phyloP scores from a whole-genome alignment of 495 filamentous ascomycete genomes.

The Penicillium maclennaniae region DNA sequence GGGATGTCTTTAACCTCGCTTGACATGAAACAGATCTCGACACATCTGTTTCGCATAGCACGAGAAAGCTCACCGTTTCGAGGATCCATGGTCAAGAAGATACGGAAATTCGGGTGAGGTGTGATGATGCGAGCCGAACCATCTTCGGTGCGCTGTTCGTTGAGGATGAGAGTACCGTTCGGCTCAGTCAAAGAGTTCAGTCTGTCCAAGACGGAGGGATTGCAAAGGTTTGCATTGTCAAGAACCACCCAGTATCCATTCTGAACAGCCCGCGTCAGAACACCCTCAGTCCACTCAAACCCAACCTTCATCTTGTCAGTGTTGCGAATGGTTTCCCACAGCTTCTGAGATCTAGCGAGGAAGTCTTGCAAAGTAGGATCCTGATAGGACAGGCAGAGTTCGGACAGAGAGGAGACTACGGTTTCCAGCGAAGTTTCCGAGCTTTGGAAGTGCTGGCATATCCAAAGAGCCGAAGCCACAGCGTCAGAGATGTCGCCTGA shows the following conservation, averaged over 20 bases:
- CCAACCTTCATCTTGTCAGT: constrained; percentile 61
- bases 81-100: constrained; percentile 94
- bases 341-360: constrained; percentile 28
- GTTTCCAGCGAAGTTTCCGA: constrained; percentile 32
- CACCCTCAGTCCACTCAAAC: constrained; percentile 95
- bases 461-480: constrained; percentile 27
- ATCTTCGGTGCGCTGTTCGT: constrained; percentile 80
- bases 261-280: constrained; percentile 81
- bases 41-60: constrained; percentile 92
- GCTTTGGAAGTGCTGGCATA: constrained; percentile 33
- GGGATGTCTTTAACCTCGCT: constrained; percentile 22
- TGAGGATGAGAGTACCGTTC: constrained; percentile 80
- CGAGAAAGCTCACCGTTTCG: constrained; percentile 89
- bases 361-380: constrained; percentile 32
- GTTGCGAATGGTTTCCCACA: constrained; percentile 41
- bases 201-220: constrained; percentile 87
- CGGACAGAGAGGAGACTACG: constrained; percentile 32
- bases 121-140: constrained; percentile 75
- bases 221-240: constrained; percentile 96
- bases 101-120: constrained; percentile 82
- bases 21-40: constrained; percentile 75
- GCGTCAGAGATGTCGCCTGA: constrained; percentile 34
- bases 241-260: constrained; percentile 89
- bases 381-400: constrained; percentile 27
- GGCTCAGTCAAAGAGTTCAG: constrained; percentile 93